Evolutionary conservation across 2,329 filamentous ascomycete genomes (phyloP).

Genomic region (Helicocarpus griseus): DNA sequence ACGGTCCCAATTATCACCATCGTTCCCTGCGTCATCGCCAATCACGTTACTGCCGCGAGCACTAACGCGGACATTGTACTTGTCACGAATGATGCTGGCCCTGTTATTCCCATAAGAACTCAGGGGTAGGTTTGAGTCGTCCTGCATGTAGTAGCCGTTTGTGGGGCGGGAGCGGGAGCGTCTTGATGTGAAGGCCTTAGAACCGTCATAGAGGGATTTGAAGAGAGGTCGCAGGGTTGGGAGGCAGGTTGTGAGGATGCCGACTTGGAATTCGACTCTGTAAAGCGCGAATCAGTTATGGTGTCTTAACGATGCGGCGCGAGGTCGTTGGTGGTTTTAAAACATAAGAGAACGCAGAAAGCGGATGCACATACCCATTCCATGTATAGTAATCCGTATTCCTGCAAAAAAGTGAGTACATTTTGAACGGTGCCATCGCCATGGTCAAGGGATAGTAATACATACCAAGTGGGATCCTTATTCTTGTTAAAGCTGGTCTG

Average conservation of each 20-base stretch:
- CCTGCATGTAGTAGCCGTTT: not conserved
- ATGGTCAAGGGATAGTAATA: too few relatives aligned
- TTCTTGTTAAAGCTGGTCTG: not conserved
- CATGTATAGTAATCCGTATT: not conserved
- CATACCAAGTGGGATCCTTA: not conserved
- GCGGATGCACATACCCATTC: not conserved
- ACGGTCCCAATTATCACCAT: not conserved
- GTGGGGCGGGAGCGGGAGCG: not conserved
- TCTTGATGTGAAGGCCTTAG: not conserved
- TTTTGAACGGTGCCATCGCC: too few relatives aligned
- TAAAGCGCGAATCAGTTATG: not conserved
- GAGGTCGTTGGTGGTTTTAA: not conserved
- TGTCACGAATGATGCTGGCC: not conserved
- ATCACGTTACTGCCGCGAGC: not conserved
- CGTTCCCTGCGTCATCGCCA: not conserved
- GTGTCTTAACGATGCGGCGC: not conserved
- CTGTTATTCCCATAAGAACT: not conserved
- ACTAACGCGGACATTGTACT: not conserved
- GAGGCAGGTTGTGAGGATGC: not conserved
- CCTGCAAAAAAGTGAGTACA: not conserved
- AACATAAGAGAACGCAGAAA: not conserved
- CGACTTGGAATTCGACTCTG: not conserved
- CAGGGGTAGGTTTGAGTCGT: not conserved
- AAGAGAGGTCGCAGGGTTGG: not conserved
- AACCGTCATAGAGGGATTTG: not conserved